These are phyloP conservation scores for Pseudohyphozyma bogoriensis DNA, from an alignment of 768 basidiomycete genomes.

Conservation along the genomic window DNA sequence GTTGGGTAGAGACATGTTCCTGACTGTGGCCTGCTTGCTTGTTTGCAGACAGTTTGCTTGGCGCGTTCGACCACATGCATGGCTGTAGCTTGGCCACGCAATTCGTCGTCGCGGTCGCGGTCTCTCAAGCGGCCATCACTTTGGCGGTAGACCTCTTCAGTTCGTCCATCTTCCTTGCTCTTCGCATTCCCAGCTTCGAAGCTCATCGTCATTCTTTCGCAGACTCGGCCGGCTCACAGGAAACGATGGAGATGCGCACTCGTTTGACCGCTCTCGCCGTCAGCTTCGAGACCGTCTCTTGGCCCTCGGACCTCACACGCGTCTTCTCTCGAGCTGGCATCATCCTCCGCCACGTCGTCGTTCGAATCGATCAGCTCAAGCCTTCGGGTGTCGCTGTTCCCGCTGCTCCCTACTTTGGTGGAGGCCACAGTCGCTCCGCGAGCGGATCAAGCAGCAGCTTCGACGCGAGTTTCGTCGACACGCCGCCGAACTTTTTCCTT, in stretches of 20 bases:
- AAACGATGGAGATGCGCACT: background rate
- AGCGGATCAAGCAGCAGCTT: background rate
- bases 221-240: background rate
- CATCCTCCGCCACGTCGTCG: background rate
- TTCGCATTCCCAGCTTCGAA: too few relatives aligned
- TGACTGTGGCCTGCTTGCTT: background rate
- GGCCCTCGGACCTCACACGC: background rate
- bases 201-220: too few relatives aligned
- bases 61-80: background rate
- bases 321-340: background rate
- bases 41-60: background rate
- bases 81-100: background rate
- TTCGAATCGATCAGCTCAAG: background rate
- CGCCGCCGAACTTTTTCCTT: background rate
- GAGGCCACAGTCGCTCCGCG: background rate
- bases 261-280: background rate
- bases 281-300: background rate
- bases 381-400: background rate
- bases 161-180: background rate
- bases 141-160: background rate
- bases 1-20: background rate
- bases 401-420: background rate
- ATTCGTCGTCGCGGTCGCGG: background rate
- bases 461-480: background rate
- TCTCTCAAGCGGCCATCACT: background rate